Base-by-base conservation (phyloP, 2,329 filamentous ascomycete genomes). In the Aspergillus fumigatiaffinis region DNA sequence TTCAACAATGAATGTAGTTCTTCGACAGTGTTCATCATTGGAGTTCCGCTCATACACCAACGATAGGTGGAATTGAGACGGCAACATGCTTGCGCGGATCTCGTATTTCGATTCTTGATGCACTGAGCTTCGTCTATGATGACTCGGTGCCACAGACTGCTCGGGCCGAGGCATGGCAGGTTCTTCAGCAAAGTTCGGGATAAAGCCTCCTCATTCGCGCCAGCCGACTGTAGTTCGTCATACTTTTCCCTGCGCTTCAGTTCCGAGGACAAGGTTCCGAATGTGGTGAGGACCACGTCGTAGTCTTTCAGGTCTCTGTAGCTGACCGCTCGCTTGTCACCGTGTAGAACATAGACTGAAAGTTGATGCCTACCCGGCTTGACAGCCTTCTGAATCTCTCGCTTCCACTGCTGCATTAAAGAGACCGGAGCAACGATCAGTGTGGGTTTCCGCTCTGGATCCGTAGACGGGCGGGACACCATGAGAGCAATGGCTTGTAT, bases 1-100 rank as follows among this genome's bases (percentile, higher is more conserved):
- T 84, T 82, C 48, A 96, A 79, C 21, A 96, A 76, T 0, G 91
- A 89, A 66, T 84, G 92, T 3, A 96, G 79, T 66, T 97, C 92
- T 25, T 84, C 79, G 2, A 93, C 85, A 12, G 82, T 85, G 65
- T 96, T 96, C 88, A 94, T 94, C 88, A 93, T 92, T 0, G 90
- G 90, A 0, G 90, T 94, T 26, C 90, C 90, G 35, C 87, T 91
- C 71, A 93, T 82, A 68, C 88, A 91, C 77, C 90, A 87, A 50
- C 90, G 82, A 68, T 89, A 84, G 38, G 76, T 78, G 14, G 88
- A 78, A 58, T 82, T 75, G 17, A 94, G 72, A 10, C 75, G 71
- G 63, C 79, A 83, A 29, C 84, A 84, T 4, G 84, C 89, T 60
- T 80, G 79, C 1, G 88, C 83, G 4, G 81, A 76, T 60, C 84